Base-by-base conservation (phyloP, 2,329 filamentous ascomycete species). In the Claviceps spartinae region DNA sequence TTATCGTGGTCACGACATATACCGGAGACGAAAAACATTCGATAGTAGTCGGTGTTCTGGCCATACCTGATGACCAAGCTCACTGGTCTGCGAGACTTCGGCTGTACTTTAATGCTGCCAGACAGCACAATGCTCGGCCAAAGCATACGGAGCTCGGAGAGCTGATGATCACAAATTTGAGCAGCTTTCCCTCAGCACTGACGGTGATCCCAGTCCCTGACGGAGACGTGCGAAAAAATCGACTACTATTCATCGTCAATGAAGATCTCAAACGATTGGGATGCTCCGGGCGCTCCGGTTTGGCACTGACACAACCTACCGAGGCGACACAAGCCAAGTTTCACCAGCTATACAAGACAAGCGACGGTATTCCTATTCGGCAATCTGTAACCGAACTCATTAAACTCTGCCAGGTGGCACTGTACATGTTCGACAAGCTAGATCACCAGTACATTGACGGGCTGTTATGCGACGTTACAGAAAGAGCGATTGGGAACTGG, bases 151-250 rank as follows among this genome's bases (percentile, higher is more conserved):
- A 79, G 1, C 70, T 94, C 14, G 93, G 93, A 5, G 85, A 85
- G 55, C 70, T 97, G 54, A 94, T 96, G 86, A 84, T 96, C 53
- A 97, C 93, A 5, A 96, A 96, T 64, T 72, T 97, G 34, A 91
- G 86, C 67, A 85, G 83, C 56, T 96, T 98, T 57, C 91, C 93
- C 3, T 95, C 90, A 0, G 86, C 88, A 0, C 73, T 97, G 55
- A 95, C 88, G 0, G 88, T 96, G n/a, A 94, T 97, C 53, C 76
- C 85, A 0, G 83, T 97, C 0, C 90, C 90, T 0, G 85, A 88
- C 52, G 93, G 93, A 9, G 88, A 97, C 63, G 75, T 95, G 36
- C 81, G 78, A 57, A 85, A 82, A 60, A 83, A 95, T 61, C 79
- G 88, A 22, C 83, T 87, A 52, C 78, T 86, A 26, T 97, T 97